A percentile compares a stretch with the other conserved stretches of the same genome.
Evolutionary conservation across 306 rosid genomes (phyloP).

Genomic region (Citrullus mucosospermus): DNA sequence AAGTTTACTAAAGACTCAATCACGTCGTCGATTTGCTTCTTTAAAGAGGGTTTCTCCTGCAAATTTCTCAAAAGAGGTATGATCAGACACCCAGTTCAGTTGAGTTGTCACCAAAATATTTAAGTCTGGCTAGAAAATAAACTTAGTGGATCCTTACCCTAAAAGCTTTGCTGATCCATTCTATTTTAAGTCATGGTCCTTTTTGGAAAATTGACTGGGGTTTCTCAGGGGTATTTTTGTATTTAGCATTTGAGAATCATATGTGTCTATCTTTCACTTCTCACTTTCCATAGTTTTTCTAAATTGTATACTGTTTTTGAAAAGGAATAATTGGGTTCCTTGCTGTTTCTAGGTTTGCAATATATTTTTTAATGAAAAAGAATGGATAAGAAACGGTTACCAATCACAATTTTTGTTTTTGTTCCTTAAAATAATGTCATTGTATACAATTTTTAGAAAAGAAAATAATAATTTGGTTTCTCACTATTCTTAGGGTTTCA

Average conservation of each 20-base stretch:
- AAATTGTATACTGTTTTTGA: no score
- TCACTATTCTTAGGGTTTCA: background rate
- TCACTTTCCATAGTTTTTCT: no score
- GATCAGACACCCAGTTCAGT: background rate
- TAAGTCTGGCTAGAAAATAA: background rate
- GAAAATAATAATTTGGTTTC: background rate
- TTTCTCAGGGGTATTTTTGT: background rate
- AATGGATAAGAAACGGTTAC: background rate
- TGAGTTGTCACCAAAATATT: background rate
- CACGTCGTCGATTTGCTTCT: slow-evolving; percentile 46
- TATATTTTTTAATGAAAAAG: background rate
- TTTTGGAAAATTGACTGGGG: background rate
- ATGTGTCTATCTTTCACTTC: no score
- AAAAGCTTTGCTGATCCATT: background rate
- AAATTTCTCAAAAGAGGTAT: slow-evolving; percentile 77
- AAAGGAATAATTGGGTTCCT: no score
- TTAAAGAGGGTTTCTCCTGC: slow-evolving; percentile 71
- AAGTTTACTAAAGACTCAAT: slow-evolving; percentile 49
- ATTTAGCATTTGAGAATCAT: background rate
- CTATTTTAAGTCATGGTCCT: background rate
- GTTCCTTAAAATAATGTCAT: background rate
- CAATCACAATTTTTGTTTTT: background rate
- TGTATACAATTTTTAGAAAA: background rate
- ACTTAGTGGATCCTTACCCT: background rate
- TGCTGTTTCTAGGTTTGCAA: no score